These are phyloP conservation scores for Hypoxylon crocopeplum DNA, from an alignment of 495 filamentous ascomycete genomes.

Conservation along the genomic window DNA sequence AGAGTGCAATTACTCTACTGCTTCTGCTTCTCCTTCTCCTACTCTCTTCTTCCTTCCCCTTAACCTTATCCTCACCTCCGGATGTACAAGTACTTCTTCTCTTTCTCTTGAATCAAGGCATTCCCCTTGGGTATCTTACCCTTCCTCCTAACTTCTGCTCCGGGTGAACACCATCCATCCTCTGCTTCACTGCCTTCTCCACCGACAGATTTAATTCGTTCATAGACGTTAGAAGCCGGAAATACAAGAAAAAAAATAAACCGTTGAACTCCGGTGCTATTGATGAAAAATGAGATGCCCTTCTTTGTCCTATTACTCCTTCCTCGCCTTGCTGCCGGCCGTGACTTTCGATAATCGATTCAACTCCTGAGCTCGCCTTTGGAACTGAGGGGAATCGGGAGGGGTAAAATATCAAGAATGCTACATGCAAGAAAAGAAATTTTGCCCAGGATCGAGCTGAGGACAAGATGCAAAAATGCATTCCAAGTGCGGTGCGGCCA, in stretches of 20 bases:
- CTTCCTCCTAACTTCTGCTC: background rate
- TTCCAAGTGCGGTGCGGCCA: background rate
- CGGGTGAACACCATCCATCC: background rate
- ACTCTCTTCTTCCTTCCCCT: background rate
- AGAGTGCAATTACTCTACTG: constrained; percentile 8
- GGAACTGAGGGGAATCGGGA: background rate
- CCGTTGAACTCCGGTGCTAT: constrained; percentile 23
- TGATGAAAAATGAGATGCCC: constrained; percentile 8
- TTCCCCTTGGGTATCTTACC: background rate
- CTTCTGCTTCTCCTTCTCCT: background rate
- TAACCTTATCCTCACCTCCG: background rate
- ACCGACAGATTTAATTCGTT: constrained; percentile 6
- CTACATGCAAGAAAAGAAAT: constrained; percentile 26
- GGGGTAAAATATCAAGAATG: constrained; percentile 9
- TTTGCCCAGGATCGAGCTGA: constrained; percentile 8
- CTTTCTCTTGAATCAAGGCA: background rate
- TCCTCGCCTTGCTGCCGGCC: constrained; percentile 12
- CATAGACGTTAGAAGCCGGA: constrained; percentile 5
- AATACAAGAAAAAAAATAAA: background rate
- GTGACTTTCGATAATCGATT: constrained; percentile 1
- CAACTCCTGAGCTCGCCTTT: background rate
- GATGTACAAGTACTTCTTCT: too few species aligned
- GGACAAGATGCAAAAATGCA: constrained; percentile 19
- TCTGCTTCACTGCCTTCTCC: background rate
- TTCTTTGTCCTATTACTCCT: constrained; percentile 15